Evolutionary conservation across 768 basidiomycete species (phyloP), one percentile per base, ranked within the genome.

Genomic region (Porphyrellus cyaneotinctus): DNA sequence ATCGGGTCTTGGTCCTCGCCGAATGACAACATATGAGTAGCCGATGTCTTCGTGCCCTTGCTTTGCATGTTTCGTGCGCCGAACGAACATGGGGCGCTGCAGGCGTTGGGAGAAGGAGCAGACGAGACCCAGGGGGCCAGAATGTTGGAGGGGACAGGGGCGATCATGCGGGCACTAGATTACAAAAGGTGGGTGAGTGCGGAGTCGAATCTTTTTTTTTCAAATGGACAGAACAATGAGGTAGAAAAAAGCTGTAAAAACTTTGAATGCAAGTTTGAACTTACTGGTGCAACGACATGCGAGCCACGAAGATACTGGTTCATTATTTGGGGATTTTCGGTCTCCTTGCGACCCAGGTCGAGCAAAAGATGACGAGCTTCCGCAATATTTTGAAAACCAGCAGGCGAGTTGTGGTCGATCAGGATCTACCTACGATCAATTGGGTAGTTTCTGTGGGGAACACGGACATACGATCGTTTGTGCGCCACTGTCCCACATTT

Each of bases 401-500:
- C 72, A 23, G 75, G 75, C 6, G 84, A 86, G 41, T 81, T 85
- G 51, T 93, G 87, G 67, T 99, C 97, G 54, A 97, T 85, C 39
- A 99, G 74, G 48, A 95, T 75, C 90, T 93, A 58, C 32, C 41
- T 54, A 57, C 20, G 32, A 57, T 67, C 31, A 58, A 46, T 38
- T 46, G 26, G 49, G 47, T 51, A 17, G 18, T 54, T 41, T n/a
- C 26, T 47, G 15, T 17, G 14, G 15, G 17, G 15, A 50, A 33
- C 24, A 35, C 45, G 37, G 5, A 45, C 43, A 52, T 59, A 94
- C 90, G 43, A 97, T 83, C 22, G 83, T 80, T 63, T 88, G 82
- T 20, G 93, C 93, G 39, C 91, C 92, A 61, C 91, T 91, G 42
- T 88, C 79, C 94, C 94, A 97, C 78, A 97, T 88, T 60, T 90